Evolutionary conservation across 352 stramenopile genomes (phyloP).

Genomic region (Phytopythium delawarense): DNA sequence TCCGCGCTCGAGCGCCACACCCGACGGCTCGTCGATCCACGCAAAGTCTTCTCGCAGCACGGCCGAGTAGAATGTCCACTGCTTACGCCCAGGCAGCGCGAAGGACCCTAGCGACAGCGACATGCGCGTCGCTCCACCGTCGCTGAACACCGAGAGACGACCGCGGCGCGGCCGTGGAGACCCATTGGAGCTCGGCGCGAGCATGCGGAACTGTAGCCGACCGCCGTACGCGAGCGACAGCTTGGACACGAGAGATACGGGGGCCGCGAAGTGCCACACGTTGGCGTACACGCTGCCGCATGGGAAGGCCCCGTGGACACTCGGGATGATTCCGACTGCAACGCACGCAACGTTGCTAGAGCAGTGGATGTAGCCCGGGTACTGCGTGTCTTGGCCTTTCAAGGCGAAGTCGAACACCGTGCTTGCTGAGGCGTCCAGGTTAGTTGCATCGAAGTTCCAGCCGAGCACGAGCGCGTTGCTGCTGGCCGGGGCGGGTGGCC

Average conservation of each 20-base stretch:
- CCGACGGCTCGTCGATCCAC: constrained; percentile 58
- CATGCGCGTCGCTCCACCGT: constrained; percentile 20
- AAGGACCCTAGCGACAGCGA: constrained; percentile 53
- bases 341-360: constrained; percentile 21
- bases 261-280: constrained; percentile 62
- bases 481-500: constrained; percentile 43
- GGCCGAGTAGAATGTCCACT: constrained; percentile 61
- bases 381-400: constrained; percentile 38
- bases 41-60: constrained; percentile 74
- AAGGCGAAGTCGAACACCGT: constrained; percentile 49
- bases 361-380: constrained; percentile 37
- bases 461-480: constrained; percentile 53
- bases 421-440: constrained; percentile 16
- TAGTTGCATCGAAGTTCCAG: constrained; percentile 55
- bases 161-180: constrained; percentile 40
- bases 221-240: constrained; percentile 50
- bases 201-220: constrained; percentile 62
- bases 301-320: constrained; percentile 39
- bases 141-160: constrained; percentile 46
- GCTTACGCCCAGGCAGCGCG: constrained; percentile 26
- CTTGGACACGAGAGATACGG: constrained; percentile 20
- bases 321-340: constrained; percentile 28
- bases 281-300: constrained; percentile 66
- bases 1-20: constrained; percentile 15
- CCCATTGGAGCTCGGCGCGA: constrained; percentile 70